These are phyloP conservation scores for Hemisphaericaspora lyxosophila DNA, from an alignment of 1,139 yeast species.

Conservation along the genomic window DNA sequence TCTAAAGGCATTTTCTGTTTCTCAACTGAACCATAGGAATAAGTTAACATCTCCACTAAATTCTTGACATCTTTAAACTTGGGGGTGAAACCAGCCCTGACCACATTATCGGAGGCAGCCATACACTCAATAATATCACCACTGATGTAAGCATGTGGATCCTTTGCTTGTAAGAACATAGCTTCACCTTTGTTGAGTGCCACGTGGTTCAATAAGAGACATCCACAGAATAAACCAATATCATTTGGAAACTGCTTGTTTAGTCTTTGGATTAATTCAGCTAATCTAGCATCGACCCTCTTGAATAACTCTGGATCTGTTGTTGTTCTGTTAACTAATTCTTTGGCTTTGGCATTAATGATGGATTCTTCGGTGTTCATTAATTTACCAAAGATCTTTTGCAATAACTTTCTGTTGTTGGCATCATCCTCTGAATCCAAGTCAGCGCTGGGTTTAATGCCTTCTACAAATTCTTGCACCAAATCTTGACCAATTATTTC, in stretches of 20 bases:
- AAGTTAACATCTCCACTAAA: conserved; percentile 87
- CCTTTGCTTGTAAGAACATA: conserved; percentile 93
- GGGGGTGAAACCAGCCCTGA: conserved; percentile 97
- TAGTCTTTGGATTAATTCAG: conserved; percentile 71
- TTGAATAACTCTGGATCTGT: conserved; percentile 50
- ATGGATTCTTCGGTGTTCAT: conserved; percentile 70
- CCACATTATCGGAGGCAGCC: conserved; percentile 99
- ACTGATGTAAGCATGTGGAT: conserved; percentile 94
- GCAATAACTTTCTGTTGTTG: conserved; percentile 63
- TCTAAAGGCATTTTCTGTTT: conserved; percentile 86
- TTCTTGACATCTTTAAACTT: conserved; percentile 93
- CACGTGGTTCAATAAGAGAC: conserved; percentile 87
- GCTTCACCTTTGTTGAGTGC: conserved; percentile 88
- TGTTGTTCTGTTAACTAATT: conserved; percentile 63
- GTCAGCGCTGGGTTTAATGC: conserved; percentile 47
- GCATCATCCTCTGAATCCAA: conserved; percentile 48
- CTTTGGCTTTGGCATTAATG: conserved; percentile 55
- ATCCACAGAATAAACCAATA: conserved; percentile 94
- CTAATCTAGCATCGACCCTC: conserved; percentile 48
- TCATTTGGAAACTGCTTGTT: conserved; percentile 90
- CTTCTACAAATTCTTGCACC: conserved; percentile 51
- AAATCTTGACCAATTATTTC: conserved; percentile 66
- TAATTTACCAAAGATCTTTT: conserved; percentile 71
- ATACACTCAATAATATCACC: conserved; percentile 98
- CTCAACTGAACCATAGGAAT: conserved; percentile 82